Base-by-base conservation (phyloP, 768 basidiomycete genomes). In the Ramaria rubella region DNA sequence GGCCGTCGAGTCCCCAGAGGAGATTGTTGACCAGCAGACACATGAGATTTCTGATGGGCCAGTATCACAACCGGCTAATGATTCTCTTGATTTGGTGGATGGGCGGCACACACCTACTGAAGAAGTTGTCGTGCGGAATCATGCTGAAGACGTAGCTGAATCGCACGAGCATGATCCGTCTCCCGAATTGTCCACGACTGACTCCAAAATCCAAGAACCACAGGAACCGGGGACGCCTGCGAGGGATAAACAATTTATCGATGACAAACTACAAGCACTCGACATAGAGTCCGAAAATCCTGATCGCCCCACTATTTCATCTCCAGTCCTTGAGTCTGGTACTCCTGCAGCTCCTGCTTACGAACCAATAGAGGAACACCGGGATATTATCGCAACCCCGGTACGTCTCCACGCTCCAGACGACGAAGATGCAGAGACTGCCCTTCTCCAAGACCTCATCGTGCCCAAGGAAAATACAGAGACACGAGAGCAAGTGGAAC, bases 401-500 rank as follows among this genome's bases (percentile, higher is more conserved):
- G n/a, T n/a, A n/a, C n/a, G n/a, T n/a, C n/a, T n/a, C n/a, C n/a
- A n/a, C n/a, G n/a, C n/a, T n/a, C n/a, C 23, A 5, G 30, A 9
- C 2, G 55, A 27, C 42, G 45, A 49, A 33, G 55, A 31, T 2
- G 44, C 24, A 15, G 26, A 46, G 29, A 9, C 26, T 30, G 30
- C 21, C 11, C n/a, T n/a, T n/a, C n/a, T n/a, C n/a, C n/a, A n/a
- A n/a, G n/a, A n/a, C n/a, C 36, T 29, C 11, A 51, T 17, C 4
- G 7, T 56, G 3, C 45, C 27, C 12, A 8, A 44, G 27, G 27
- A 14, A 17, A 23, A 40, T 8, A 30, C 5, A 2, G 21, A 23
- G n/a, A 7, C 27, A 24, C 2, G 56, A n/a, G 34, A 45, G 17
- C 49, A 51, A 38, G 34, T 30, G 9, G 66, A 67, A 19, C 14